phyloP scores from a whole-genome alignment of 495 filamentous ascomycete species.

The Xylaria sp. region DNA sequence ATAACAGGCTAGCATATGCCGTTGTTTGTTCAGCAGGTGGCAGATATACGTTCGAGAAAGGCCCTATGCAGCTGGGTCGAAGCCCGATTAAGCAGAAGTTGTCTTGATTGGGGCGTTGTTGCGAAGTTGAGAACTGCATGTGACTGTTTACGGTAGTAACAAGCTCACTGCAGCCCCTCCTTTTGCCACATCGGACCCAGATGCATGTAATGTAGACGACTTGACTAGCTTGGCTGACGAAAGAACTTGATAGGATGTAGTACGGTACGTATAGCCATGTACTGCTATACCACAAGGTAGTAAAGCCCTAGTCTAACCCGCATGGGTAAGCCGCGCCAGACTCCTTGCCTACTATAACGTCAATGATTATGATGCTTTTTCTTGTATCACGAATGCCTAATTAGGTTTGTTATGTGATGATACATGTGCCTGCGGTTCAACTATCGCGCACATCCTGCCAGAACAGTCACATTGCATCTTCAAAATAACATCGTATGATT shows the following conservation, averaged over 20 bases:
- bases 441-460: background rate
- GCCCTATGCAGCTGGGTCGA: background rate
- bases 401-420: background rate
- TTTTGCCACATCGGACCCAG: background rate
- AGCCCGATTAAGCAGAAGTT: background rate
- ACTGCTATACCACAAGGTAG: background rate
- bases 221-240: background rate
- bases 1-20: background rate
- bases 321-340: background rate
- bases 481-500: conserved; percentile 9
- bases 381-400: background rate
- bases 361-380: background rate
- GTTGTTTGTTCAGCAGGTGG: background rate
- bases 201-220: background rate
- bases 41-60: background rate
- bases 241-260: background rate
- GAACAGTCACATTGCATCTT: background rate
- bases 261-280: background rate
- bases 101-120: background rate
- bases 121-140: background rate
- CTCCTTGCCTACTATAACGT: too few relatives aligned
- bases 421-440: background rate
- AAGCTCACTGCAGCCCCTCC: background rate
- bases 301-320: background rate
- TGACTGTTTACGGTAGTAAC: background rate